phyloP scores from a whole-genome alignment of 106 monocot species.

The Xerophyta viscosa region DNA sequence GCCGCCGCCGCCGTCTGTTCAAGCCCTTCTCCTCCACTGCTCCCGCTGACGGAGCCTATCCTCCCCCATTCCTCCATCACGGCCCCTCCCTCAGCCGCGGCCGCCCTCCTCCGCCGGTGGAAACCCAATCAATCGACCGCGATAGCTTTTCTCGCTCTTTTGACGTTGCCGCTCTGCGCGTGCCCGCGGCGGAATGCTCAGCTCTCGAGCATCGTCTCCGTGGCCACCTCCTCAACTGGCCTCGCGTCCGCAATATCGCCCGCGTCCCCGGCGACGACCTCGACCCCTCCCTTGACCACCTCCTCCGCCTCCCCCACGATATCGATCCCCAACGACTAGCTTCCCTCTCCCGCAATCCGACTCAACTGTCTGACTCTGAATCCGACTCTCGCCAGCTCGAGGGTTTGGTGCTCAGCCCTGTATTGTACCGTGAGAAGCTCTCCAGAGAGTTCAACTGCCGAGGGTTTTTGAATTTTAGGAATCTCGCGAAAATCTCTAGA shows the following conservation, averaged over 20 bases:
- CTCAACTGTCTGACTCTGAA: background rate
- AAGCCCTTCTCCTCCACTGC: too few relatives aligned
- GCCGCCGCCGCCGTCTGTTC: too few relatives aligned
- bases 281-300: constrained; percentile 23
- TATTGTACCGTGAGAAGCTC: constrained; percentile 82
- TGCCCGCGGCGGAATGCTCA: constrained; percentile 57
- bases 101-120: background rate
- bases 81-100: constrained; percentile 28
- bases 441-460: constrained; percentile 75
- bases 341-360: constrained; percentile 7
- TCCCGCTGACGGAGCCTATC: background rate
- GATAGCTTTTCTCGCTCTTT: constrained; percentile 45
- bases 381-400: too few relatives aligned
- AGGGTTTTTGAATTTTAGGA: constrained; percentile 74
- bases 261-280: constrained; percentile 72
- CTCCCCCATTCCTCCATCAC: background rate
- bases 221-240: constrained; percentile 99
- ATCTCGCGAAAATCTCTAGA: constrained; percentile 78
- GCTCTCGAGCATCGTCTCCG: constrained; percentile 79
- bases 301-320: constrained; percentile 5
- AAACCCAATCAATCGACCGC: constrained; percentile 17
- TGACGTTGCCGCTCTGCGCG: constrained; percentile 67
- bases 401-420: constrained; percentile 47
- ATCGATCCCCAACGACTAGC: constrained; percentile 22
- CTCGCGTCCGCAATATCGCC: constrained; percentile 75